Percentiles rank a stretch among this genome's conserved stretches.
Evolutionary conservation across 495 filamentous ascomycete genomes (phyloP).

Genomic region (Podospora australis): DNA sequence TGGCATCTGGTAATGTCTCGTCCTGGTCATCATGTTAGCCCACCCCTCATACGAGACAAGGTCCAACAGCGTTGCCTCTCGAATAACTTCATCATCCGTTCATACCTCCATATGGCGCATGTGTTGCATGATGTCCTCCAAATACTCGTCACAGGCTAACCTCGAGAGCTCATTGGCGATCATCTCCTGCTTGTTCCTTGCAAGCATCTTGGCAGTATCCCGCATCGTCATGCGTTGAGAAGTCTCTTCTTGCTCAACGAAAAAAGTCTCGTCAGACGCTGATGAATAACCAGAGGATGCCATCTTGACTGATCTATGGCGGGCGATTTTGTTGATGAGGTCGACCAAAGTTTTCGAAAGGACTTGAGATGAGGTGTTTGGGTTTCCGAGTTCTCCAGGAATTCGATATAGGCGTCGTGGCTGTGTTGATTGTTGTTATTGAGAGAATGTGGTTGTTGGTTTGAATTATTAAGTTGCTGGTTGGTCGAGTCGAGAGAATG

Average conservation of each 20-base stretch:
- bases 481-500: conserved; percentile 40
- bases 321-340: conserved; percentile 4
- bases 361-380: conserved; percentile 17
- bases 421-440: not conserved
- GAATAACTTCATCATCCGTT: conserved; percentile 1
- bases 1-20: conserved; percentile 88
- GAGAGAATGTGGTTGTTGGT: conserved; percentile 2
- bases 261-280: conserved; percentile 57
- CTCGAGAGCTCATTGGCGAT: conserved; percentile 84
- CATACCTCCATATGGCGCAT: conserved; percentile 95
- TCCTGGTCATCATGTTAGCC: conserved; percentile 44
- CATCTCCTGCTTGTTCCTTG: conserved; percentile 69
- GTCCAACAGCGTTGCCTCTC: too few species aligned
- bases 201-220: conserved; percentile 66
- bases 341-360: conserved; percentile 12
- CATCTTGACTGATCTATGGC: conserved; percentile 53
- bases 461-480: conserved; percentile 20
- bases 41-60: not conserved
- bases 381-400: conserved; percentile 47
- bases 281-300: conserved; percentile 50
- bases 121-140: conserved; percentile 85
- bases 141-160: conserved; percentile 76
- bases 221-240: conserved; percentile 49
- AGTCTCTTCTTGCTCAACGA: conserved; percentile 77
- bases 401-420: conserved; percentile 16